A percentile compares a stretch with the other conserved stretches of the same genome.
phyloP scores from a whole-genome alignment of 306 rosid genomes.

The Cucurbita moschata region DNA sequence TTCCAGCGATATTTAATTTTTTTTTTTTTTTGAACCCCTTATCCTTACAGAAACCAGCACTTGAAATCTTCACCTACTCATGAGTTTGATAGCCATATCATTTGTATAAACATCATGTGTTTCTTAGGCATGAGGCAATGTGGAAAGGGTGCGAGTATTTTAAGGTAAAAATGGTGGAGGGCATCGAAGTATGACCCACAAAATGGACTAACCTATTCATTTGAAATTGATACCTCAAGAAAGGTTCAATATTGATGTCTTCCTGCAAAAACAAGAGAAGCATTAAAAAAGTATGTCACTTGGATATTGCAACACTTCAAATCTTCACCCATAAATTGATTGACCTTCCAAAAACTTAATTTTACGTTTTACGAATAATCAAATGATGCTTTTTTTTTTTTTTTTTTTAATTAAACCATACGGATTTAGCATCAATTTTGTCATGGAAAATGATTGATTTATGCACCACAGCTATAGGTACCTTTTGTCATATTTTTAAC shows the following conservation, averaged over 20 bases:
- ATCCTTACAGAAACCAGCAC: background rate
- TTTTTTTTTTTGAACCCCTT: too few species aligned
- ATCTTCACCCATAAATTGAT: too few species aligned
- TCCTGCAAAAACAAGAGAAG: too few species aligned
- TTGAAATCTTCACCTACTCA: background rate
- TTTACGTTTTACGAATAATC: too few species aligned
- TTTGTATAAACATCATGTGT: background rate
- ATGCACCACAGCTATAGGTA: background rate
- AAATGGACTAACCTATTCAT: background rate
- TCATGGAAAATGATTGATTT: background rate
- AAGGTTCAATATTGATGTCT: too few species aligned
- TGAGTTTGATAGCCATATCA: background rate
- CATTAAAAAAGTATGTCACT: too few species aligned
- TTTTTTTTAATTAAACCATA: background rate
- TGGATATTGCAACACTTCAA: too few species aligned
- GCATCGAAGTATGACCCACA: background rate
- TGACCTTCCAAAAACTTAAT: too few species aligned
- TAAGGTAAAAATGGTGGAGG: background rate
- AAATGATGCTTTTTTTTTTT: too few species aligned
- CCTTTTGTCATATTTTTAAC: constrained; percentile 23
- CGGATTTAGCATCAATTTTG: constrained; percentile 9
- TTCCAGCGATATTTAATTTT: too few species aligned
- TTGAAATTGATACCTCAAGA: too few species aligned
- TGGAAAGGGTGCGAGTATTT: background rate
- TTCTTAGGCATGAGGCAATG: background rate